Evolutionary conservation across 441 rosid species (phyloP).

Genomic region (Flueggea neowawraea): DNA sequence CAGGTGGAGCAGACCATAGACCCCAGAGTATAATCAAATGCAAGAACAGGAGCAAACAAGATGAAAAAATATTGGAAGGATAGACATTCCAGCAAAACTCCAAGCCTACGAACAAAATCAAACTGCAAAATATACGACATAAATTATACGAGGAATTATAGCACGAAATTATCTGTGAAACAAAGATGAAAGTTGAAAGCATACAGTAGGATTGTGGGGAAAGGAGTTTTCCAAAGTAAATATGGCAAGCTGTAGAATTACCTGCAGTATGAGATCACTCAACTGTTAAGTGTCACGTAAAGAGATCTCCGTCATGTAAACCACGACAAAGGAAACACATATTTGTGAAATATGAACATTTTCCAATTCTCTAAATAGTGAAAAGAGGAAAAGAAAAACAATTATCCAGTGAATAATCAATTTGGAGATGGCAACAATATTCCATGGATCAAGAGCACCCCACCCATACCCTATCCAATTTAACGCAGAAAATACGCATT

Average conservation of each 20-base stretch:
- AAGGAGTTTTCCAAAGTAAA: conserved; percentile 72
- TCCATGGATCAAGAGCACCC: no score
- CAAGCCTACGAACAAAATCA: conserved; percentile 57
- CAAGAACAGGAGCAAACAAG: conserved; percentile 54
- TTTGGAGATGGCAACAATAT: no score
- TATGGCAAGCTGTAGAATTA: conserved; percentile 86
- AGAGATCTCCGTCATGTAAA: neutral
- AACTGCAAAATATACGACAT: conserved; percentile 26
- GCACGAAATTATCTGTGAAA: neutral
- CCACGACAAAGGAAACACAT: neutral
- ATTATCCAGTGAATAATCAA: no score
- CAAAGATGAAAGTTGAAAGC: neutral
- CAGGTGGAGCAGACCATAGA: conserved; percentile 56
- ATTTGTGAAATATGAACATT: neutral
- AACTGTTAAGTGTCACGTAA: neutral
- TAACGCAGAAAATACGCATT: no score
- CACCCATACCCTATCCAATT: no score
- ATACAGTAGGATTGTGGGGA: conserved; percentile 74
- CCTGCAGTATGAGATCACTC: conserved; percentile 35
- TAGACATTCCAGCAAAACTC: conserved; percentile 92
- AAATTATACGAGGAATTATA: neutral
- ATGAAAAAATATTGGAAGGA: conserved; percentile 71
- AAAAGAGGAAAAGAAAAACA: no score
- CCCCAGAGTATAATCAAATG: conserved; percentile 67
- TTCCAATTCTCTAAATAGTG: no score